Evolutionary conservation across 331 rosid species (phyloP).

Genomic region (Telfairia occidentalis): DNA sequence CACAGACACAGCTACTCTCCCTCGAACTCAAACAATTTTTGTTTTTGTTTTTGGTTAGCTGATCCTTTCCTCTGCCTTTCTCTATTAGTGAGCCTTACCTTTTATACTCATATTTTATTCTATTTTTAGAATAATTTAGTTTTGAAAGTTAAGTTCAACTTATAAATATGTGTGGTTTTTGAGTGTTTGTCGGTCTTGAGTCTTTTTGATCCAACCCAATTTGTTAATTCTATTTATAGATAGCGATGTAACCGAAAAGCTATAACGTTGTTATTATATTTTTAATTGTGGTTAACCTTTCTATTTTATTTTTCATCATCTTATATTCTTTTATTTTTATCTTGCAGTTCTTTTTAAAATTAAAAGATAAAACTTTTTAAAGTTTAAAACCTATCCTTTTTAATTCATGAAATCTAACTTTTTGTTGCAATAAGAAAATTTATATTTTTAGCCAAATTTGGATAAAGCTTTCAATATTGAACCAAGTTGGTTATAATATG

Average conservation of each 20-base stretch:
- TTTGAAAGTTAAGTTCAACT: neutral
- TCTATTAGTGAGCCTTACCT: neutral
- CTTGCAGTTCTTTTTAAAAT: no score
- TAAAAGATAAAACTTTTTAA: no score
- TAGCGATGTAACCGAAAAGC: neutral
- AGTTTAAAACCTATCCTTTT: no score
- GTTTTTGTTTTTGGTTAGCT: neutral
- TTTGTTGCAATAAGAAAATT: no score
- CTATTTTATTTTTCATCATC: no score
- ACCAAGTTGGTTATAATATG: no score
- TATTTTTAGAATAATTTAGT: neutral
- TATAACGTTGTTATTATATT: no score
- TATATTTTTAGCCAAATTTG: no score
- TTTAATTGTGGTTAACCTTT: no score
- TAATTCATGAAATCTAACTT: no score
- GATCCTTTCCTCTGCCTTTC: neutral
- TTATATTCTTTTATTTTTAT: neutral
- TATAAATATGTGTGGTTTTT: neutral
- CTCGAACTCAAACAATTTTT: fast-evolving
- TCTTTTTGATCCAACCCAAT: neutral
- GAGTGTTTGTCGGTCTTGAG: neutral
- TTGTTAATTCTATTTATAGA: neutral
- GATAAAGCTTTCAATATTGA: no score
- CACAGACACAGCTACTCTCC: neutral
- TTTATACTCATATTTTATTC: neutral